Conservation (phyloP, 345 rosid species). For the Eucalyptus grandis region DNA sequence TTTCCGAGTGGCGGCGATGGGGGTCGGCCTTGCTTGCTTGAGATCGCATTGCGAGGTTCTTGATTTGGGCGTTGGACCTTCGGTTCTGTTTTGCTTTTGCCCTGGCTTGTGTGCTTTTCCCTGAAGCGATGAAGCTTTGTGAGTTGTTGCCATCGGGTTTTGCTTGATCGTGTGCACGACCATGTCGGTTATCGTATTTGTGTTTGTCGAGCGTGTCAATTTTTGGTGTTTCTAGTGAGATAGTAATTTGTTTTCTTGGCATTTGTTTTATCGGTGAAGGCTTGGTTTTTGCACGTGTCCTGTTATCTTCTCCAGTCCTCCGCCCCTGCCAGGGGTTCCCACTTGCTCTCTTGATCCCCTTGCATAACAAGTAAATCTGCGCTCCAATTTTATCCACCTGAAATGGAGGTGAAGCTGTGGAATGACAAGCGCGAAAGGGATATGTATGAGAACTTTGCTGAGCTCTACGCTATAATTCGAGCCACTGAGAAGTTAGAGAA, state of each 20-base stretch:
- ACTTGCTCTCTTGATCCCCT: neutral
- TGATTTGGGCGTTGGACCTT: neutral
- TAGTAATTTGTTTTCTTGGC: neutral
- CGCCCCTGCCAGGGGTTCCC: neutral
- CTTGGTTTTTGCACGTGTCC: slow-evolving; percentile 80
- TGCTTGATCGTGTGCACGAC: neutral
- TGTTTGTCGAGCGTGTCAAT: neutral
- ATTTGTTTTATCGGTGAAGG: neutral
- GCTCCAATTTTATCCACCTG: neutral
- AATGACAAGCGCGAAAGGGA: slow-evolving; percentile 96
- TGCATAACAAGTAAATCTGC: neutral
- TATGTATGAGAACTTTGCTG: slow-evolving; percentile 92
- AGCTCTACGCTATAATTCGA: slow-evolving; percentile 89
- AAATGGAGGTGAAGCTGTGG: slow-evolving; percentile 96
- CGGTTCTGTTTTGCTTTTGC: neutral
- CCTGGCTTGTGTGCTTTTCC: neutral
- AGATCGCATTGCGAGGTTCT: neutral
- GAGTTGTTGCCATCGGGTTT: neutral
- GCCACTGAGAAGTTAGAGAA: slow-evolving; percentile 98
- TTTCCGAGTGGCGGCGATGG: neutral
- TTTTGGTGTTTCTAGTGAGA: neutral
- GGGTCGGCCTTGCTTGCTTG: neutral
- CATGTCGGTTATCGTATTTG: neutral
- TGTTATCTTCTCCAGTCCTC: slow-evolving; percentile 85
- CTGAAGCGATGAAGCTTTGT: neutral